Evolutionary conservation across 805 yeast species (phyloP).

Genomic region (Allodekkera sacchari): DNA sequence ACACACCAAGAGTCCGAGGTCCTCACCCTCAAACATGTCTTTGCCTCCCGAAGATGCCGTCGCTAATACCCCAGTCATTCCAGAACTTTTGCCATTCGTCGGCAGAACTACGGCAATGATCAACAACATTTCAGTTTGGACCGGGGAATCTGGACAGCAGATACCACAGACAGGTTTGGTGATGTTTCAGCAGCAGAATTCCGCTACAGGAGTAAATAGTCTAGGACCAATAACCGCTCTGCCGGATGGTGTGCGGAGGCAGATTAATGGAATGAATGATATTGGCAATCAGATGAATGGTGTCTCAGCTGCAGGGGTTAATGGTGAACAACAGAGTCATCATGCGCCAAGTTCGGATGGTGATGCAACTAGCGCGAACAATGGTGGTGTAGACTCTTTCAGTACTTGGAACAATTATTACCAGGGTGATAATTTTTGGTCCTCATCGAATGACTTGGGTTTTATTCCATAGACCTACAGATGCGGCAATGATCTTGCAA

Average conservation of each 20-base stretch:
- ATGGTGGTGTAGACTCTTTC: constrained; percentile 10
- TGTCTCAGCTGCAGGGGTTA: too few relatives aligned
- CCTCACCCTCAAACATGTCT: too few relatives aligned
- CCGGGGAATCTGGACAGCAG: constrained; percentile 38
- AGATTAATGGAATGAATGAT: too few relatives aligned
- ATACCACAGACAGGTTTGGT: constrained; percentile 28
- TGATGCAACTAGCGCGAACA: neutral
- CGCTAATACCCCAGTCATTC: constrained; percentile 8
- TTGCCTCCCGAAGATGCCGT: too few relatives aligned
- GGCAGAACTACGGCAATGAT: constrained; percentile 54
- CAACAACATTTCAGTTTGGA: constrained; percentile 54
- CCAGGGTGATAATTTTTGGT: constrained; percentile 38
- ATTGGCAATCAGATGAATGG: constrained; percentile 1
- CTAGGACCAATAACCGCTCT: too few relatives aligned
- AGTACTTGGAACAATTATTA: constrained; percentile 8
- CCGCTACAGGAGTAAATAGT: too few relatives aligned
- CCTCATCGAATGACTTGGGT: constrained; percentile 39
- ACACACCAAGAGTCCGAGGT: too few relatives aligned
- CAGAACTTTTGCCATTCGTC: constrained; percentile 27
- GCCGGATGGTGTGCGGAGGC: too few relatives aligned
- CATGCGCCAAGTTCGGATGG: neutral
- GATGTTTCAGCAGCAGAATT: constrained; percentile 16
- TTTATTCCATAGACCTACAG: constrained; percentile 28
- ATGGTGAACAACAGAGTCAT: neutral
- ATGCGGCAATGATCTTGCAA: neutral